Conservation (phyloP, 108 stramenopile species). For the Schizochytrium sp. region DNA sequence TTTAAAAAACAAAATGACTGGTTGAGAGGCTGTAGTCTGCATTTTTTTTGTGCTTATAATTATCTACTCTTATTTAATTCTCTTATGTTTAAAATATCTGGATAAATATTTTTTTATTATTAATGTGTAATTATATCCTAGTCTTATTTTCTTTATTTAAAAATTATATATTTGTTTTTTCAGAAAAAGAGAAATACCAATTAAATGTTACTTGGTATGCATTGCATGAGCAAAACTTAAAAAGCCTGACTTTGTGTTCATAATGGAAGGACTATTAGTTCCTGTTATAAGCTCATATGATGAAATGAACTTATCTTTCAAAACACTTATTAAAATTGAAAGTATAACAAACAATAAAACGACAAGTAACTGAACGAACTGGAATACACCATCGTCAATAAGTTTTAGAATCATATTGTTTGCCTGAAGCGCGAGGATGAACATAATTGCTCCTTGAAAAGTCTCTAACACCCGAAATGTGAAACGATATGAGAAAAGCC, state of each 20-base stretch:
- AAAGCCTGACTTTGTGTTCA: not conserved
- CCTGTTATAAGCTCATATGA: not conserved
- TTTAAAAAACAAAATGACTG: not conserved
- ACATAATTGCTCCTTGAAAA: constrained; percentile 25
- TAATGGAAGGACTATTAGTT: not conserved
- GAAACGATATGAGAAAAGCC: too few relatives aligned
- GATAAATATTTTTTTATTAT: too few relatives aligned
- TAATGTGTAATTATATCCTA: too few relatives aligned
- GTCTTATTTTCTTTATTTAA: too few relatives aligned
- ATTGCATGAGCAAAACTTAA: not conserved
- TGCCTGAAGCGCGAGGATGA: constrained; percentile 12
- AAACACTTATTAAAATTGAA: not conserved
- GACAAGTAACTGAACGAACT: not conserved
- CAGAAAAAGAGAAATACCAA: too few relatives aligned
- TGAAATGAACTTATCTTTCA: not conserved
- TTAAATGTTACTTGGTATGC: too few relatives aligned
- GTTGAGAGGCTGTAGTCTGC: not conserved
- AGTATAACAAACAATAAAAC: not conserved
- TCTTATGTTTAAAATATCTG: too few relatives aligned
- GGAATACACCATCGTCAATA: not conserved
- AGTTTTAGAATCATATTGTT: not conserved
- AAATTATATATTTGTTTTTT: too few relatives aligned
- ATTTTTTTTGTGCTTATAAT: not conserved
- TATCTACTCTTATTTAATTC: not conserved
- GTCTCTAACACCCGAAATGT: too few relatives aligned